Base-by-base conservation (phyloP, 164 flowering plant genomes). In the Vitis riparia region DNA sequence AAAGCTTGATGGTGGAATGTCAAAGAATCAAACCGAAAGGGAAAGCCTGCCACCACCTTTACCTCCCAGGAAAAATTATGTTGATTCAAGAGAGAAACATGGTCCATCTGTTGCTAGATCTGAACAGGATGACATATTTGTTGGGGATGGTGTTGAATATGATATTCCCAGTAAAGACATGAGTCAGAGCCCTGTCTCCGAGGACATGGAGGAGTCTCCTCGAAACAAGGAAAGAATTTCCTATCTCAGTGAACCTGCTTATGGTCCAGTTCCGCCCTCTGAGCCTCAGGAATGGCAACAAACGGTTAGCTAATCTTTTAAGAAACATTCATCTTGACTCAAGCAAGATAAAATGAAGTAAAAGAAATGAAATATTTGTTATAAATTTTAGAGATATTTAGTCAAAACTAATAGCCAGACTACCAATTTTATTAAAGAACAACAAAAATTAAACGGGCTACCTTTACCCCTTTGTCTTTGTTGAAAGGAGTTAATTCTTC, bases 141-240 rank as follows among this genome's bases (percentile, higher is more conserved):
- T 93, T 1, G 99, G 98, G 55, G 99, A 83, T 29, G 99, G 99
- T 13, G 70, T 83, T 63, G 91, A 93, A 72, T 95, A 93, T 75
- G 68, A 65, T 8, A 70, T 91, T 77, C 92, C 97, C 15, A 81
- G 86, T 71, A 91, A 85, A 69, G 97, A 94, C 67, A 75, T 81
- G 82, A 89, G 80, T 78, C 89, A 86, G 68, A 91, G 98, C 71
- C 98, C 98, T 37, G 66, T 83, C 51, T 89, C 90, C 2, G 98
- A 95, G 78, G 98, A 95, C 69, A 95, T 95, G 99, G 97, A 93
- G 71, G 98, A 93, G 82, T 95, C 99, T 72, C 99, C 99, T 51
- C 79, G 87, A 53, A 84, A 80, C 59, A 88, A 81, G 83, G 99
- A 91, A 75, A 84, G 73, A 55, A 71, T 63, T 59, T 73, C 95